Evolutionary conservation across 2,329 filamentous ascomycete species (phyloP), one percentile per base, ranked within the genome.

Genomic region (Fusarium sp.): DNA sequence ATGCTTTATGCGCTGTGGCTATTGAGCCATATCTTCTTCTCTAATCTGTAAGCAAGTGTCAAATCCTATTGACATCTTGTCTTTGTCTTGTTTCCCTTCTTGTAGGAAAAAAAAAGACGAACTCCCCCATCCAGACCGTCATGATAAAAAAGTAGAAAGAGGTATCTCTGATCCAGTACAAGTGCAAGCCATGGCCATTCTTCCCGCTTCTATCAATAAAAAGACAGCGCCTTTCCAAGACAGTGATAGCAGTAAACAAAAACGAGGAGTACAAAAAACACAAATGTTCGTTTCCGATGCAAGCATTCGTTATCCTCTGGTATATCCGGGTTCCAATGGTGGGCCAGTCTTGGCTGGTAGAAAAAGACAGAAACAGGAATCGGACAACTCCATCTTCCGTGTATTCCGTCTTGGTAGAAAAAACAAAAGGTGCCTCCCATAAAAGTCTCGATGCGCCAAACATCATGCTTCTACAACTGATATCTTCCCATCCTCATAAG

Each of bases 391-490:
- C 71, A 29, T 75, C 65, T 73, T 63, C 56, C 59, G 51, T 32
- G 57, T 58, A 46, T 59, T 65, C 56, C 65, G 60, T 62, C 61
- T 71, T 58, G 57, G 62, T 54, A 58, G 44, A 69, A 65, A 59
- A 64, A 47, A 63, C 51, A 57, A 47, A 46, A 44, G 46, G 51
- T 54, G 29, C 61, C 67, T 53, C 65, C 67, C 44, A 34, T 58
- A 62, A 51, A 58, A 57, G 53, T 73, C 57, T 67, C 54, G 71
- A 74, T 75, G 73, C 73, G 73, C 73, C 73, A 66, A 69, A 72
- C 72, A 65, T 73, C 64, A 75, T 75, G 73, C 73, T 73, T 75
- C 73, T 75, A 75, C 71, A 75, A 67, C 56, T 57, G 68, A 63
- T 64, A 67, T 70, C 73, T 74, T 75, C 62, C 57, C 61, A 69